Base-by-base conservation (phyloP, 352 stramenopile genomes). In the Phytopythium helicoides region DNA sequence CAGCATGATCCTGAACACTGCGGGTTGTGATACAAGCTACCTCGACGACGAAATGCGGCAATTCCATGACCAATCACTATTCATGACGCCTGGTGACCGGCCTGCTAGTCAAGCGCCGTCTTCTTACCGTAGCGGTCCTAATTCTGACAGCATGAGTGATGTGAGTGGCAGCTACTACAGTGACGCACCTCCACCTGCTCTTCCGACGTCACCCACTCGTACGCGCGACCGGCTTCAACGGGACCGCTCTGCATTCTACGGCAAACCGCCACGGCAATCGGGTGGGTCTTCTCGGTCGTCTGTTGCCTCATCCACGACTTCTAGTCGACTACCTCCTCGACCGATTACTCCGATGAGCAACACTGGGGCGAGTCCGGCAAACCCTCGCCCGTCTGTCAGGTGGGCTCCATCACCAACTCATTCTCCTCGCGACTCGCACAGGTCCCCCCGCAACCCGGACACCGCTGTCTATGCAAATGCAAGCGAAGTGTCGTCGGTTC, bases 21-120 rank as follows among this genome's bases (percentile, higher is more conserved):
- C 71, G 11, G 61, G 63, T 21, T 87, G 79, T 36, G 79, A 89
- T 58, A 71, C 64, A 37, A 76, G 68, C 52, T 82, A 80, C 41
- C 50, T 89, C 26, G 79, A 87, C 51, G 69, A 65, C 3, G 76
- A 87, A 33, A 89, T 89, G 79, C 79, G 79, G 9, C 66, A 82
- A 45, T 89, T 89, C 64, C 76, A 89, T 39, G 76, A 80, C 8
- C 64, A 86, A 35, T 74, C 66, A n/a, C 50, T 76, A 33, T 73
- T 79, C 36, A 59, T 81, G 56, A 54, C 52, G 12, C 44, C 42
- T 4, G 23, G 16, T 16, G 26, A 19, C 6, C 44, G 23, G 1
- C 56, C 55, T 22, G 50, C 50, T 47, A 68, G 28, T 41, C 54
- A n/a, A 25, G 36, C 34, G 16, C 0, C 45, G 45, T 51, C 45